phyloP scores from a whole-genome alignment of 768 basidiomycete genomes.

The Leccinum subgranulosum region DNA sequence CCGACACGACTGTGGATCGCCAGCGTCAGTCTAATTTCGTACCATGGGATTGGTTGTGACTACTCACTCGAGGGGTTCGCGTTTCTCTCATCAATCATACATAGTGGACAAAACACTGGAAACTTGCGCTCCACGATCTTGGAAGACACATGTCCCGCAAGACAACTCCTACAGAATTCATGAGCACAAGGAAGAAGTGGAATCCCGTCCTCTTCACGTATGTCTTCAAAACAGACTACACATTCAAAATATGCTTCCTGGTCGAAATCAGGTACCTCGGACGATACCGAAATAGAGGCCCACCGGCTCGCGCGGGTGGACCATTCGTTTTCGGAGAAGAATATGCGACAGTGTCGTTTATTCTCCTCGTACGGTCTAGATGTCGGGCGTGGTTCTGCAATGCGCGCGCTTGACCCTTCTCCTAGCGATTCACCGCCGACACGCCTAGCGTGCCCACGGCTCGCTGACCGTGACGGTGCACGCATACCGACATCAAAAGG shows the following conservation, averaged over 20 bases:
- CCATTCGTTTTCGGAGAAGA: constrained; percentile 15
- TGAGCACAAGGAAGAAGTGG: constrained; percentile 46
- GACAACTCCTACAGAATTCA: constrained; percentile 51
- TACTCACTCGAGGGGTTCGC: constrained; percentile 33
- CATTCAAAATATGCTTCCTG: constrained; percentile 41
- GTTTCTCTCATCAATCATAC: constrained; percentile 36
- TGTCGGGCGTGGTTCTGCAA: neutral
- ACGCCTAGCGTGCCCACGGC: neutral
- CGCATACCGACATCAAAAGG: neutral
- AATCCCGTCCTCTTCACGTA: constrained; percentile 38
- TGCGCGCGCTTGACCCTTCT: constrained; percentile 5
- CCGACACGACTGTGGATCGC: constrained; percentile 36
- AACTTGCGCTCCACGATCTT: constrained; percentile 50
- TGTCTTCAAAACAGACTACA: constrained; percentile 52
- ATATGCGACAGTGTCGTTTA: constrained; percentile 27
- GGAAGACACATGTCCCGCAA: constrained; percentile 40
- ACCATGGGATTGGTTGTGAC: neutral
- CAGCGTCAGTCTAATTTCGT: neutral
- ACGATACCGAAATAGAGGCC: neutral
- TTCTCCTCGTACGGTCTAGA: constrained; percentile 17
- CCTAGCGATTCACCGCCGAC: neutral
- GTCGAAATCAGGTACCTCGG: neutral
- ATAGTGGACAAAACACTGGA: constrained; percentile 60
- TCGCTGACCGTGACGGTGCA: neutral
- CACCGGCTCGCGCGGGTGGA: neutral